phyloP scores from a whole-genome alignment of 2,329 filamentous ascomycete species.

The Pseudogymnoascus verrucosus region DNA sequence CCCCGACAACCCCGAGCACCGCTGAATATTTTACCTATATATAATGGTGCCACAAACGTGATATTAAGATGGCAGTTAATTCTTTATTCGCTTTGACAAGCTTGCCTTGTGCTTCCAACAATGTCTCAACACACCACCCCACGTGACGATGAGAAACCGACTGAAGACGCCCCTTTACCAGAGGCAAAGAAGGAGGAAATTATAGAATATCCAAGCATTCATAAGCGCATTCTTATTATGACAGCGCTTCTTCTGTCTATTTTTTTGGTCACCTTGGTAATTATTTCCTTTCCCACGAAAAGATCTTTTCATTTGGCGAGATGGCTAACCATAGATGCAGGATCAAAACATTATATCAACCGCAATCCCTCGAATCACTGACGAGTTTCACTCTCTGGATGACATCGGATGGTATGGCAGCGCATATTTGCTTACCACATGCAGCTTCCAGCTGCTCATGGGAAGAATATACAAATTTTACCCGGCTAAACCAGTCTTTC shows the following conservation, averaged over 20 bases:
- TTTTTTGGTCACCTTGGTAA: constrained; percentile 22
- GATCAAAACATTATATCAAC: constrained; percentile 24
- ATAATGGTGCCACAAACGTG: background rate
- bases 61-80: background rate
- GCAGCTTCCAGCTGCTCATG: constrained; percentile 19
- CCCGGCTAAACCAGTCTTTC: constrained; percentile 23
- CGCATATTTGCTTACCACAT: constrained; percentile 28
- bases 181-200: background rate
- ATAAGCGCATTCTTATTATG: constrained; percentile 21
- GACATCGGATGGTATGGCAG: constrained; percentile 32
- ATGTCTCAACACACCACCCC: constrained; percentile 8
- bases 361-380: constrained; percentile 19
- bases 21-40: background rate
- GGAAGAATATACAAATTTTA: constrained; percentile 25
- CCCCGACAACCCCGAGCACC: background rate
- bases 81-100: background rate
- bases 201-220: constrained; percentile 15
- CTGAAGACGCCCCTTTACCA: constrained; percentile 2
- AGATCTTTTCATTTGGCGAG: no score
- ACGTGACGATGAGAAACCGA: constrained; percentile 14
- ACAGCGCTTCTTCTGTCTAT: constrained; percentile 19
- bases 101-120: constrained; percentile 9
- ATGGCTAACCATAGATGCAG: constrained; percentile 1
- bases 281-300: background rate
- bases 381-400: constrained; percentile 19